Evolutionary conservation across 2,329 filamentous ascomycete species (phyloP).

Genomic region (Fusarium sp.): DNA sequence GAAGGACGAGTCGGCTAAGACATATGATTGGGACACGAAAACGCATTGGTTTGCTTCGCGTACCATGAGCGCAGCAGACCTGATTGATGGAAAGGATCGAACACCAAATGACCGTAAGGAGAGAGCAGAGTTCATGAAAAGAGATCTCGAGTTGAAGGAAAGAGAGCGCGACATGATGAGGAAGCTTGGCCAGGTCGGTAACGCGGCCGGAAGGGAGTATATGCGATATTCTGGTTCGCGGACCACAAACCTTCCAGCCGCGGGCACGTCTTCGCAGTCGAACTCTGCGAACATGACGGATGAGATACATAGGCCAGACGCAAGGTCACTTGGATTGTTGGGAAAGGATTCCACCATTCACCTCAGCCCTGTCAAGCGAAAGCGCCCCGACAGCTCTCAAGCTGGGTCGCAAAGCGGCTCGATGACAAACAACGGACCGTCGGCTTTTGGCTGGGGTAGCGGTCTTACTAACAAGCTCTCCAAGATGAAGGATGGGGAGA

Average conservation of each 20-base stretch:
- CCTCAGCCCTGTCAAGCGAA: constrained; percentile 72
- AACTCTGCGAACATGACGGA: constrained; percentile 42
- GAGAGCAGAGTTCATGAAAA: constrained; percentile 74
- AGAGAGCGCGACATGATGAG: constrained; percentile 80
- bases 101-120: constrained; percentile 70
- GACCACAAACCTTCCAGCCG: constrained; percentile 16
- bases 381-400: constrained; percentile 62
- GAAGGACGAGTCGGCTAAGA: constrained; percentile 34
- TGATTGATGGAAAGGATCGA: constrained; percentile 75
- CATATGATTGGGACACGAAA: constrained; percentile 71
- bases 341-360: constrained; percentile 61
- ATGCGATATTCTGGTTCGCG: constrained; percentile 62
- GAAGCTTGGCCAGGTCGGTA: constrained; percentile 73
- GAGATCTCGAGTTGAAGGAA: constrained; percentile 74
- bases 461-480: constrained; percentile 67
- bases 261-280: constrained; percentile 36
- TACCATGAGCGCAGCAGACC: constrained; percentile 67
- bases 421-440: constrained; percentile 44
- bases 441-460: constrained; percentile 69
- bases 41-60: constrained; percentile 67
- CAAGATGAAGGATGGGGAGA: constrained; percentile 73
- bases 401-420: constrained; percentile 57
- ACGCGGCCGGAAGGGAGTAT: constrained; percentile 78
- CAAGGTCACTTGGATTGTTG: constrained; percentile 54
- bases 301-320: constrained; percentile 57